Conservation (phyloP, 1,139 yeast species). For the Lodderomyces margitis region DNA sequence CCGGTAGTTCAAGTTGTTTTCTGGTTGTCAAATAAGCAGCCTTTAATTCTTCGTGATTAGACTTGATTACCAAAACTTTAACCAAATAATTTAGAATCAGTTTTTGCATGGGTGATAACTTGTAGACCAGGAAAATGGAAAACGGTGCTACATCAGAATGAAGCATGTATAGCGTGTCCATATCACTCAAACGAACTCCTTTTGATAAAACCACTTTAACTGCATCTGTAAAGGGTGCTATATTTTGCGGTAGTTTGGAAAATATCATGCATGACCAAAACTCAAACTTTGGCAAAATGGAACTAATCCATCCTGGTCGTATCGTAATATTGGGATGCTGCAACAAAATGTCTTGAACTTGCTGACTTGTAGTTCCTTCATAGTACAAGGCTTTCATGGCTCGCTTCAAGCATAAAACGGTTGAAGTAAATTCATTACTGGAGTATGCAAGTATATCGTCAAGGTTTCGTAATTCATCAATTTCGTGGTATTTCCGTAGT, state of each 20-base stretch:
- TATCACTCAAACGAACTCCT: slow-evolving; percentile 5
- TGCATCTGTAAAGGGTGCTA: slow-evolving; percentile 6
- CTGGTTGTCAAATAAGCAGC: slow-evolving; percentile 4
- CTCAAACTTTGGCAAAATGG: slow-evolving; percentile 9
- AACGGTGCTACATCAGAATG: slow-evolving; percentile 6
- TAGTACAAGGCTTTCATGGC: slow-evolving; percentile 4
- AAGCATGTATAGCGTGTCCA: slow-evolving; percentile 8
- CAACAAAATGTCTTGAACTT: slow-evolving; percentile 1
- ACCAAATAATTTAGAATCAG: slow-evolving; percentile 6
- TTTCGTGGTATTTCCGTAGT: slow-evolving; percentile 4
- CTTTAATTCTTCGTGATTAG: slow-evolving; percentile 4
- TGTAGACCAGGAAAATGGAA: slow-evolving; percentile 7
- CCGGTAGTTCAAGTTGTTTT: background rate
- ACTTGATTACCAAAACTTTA: background rate
- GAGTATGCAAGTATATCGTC: slow-evolving; percentile 3
- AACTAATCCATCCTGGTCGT: slow-evolving; percentile 11
- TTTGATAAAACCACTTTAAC: slow-evolving; percentile 1
- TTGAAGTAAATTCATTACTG: slow-evolving; percentile 3
- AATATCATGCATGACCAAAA: slow-evolving; percentile 5
- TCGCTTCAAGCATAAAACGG: slow-evolving; percentile 8
- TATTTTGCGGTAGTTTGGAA: slow-evolving; percentile 1
- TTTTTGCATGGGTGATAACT: slow-evolving; percentile 5
- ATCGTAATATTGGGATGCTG: slow-evolving; percentile 7
- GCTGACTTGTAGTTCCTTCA: background rate
- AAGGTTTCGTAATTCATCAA: slow-evolving; percentile 4